Conservation (phyloP, 352 stramenopile genomes). For the Pythium myriotylum region DNA sequence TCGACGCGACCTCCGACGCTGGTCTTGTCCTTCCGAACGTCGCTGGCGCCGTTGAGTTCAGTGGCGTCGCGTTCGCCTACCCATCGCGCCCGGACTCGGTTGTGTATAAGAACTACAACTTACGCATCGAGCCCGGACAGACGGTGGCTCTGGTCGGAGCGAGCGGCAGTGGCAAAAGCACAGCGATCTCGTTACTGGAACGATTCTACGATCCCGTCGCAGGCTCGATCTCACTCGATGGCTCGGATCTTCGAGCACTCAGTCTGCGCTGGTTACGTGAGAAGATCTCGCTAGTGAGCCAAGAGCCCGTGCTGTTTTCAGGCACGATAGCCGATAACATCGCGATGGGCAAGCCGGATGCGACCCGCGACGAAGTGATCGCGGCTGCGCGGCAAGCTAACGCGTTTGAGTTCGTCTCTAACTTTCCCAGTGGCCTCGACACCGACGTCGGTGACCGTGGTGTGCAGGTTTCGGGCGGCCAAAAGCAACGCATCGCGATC, state of each 20-base stretch:
- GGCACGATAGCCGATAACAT: constrained; percentile 46
- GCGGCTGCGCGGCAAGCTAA: constrained; percentile 81
- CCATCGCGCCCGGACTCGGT: constrained; percentile 40
- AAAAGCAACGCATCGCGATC: constrained; percentile 90
- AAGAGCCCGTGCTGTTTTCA: constrained; percentile 69
- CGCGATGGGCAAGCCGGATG: constrained; percentile 44
- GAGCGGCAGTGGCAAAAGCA: constrained; percentile 79
- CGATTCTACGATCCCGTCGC: constrained; percentile 63
- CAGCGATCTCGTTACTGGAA: constrained; percentile 65
- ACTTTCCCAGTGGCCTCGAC: constrained; percentile 59
- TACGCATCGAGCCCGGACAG: constrained; percentile 58
- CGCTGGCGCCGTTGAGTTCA: constrained; percentile 40
- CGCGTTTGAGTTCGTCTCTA: constrained; percentile 84
- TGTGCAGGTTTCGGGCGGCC: constrained; percentile 70
- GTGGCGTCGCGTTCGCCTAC: constrained; percentile 57
- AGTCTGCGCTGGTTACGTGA: constrained; percentile 39
- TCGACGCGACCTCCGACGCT: constrained; percentile 24
- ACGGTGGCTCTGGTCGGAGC: constrained; percentile 83
- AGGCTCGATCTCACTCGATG: constrained; percentile 58
- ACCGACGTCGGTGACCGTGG: constrained; percentile 83
- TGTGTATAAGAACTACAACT: constrained; percentile 69
- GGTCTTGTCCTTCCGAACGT: constrained; percentile 18
- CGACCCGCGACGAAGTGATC: constrained; percentile 61
- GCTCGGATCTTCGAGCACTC: constrained; percentile 49
- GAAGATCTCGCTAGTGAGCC: constrained; percentile 48